Conservation (phyloP, 2,329 filamentous ascomycete species). For the Arthrobotrys sinensis region DNA sequence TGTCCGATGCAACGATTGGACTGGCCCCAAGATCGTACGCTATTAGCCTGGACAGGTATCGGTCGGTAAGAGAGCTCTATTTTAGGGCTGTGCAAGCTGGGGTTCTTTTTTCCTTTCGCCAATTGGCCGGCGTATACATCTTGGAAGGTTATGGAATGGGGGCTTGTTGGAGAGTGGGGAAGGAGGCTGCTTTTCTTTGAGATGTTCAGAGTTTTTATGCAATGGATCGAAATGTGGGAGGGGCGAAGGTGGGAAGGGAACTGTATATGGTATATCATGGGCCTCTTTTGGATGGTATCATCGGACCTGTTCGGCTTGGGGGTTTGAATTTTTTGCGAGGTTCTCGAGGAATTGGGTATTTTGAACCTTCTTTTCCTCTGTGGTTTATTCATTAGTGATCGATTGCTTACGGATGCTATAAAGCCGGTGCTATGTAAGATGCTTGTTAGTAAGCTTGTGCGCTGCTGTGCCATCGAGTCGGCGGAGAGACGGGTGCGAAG, state of each 20-base stretch:
- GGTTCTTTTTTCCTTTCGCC: constrained; percentile 33
- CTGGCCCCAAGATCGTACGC: constrained; percentile 19
- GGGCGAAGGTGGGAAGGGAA: neutral
- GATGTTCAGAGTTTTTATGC: constrained; percentile 35
- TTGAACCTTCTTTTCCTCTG: neutral
- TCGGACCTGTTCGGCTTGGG: constrained; percentile 16
- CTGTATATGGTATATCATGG: constrained; percentile 33
- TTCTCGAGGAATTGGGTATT: constrained; percentile 1
- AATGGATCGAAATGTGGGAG: constrained; percentile 44
- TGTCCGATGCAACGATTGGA: constrained; percentile 29
- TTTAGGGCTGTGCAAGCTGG: constrained; percentile 50
- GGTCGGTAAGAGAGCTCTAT: constrained; percentile 60
- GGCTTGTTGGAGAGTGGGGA: constrained; percentile 42
- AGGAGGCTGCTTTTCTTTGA: constrained; percentile 4
- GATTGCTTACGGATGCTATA: neutral
- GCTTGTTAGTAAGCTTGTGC: neutral
- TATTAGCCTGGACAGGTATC: constrained; percentile 55
- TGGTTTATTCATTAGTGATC: neutral
- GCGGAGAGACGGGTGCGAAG: constrained; percentile 1
- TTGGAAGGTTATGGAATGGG: constrained; percentile 13
- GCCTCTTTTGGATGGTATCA: constrained; percentile 31
- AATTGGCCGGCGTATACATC: constrained; percentile 38
- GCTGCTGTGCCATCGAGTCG: constrained; percentile 6
- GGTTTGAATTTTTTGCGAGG: neutral
- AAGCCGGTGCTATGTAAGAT: neutral